Percentiles rank a stretch among this genome's conserved stretches.
phyloP scores from a whole-genome alignment of 2,329 filamentous ascomycete genomes.

The Mycocentrospora acerina region DNA sequence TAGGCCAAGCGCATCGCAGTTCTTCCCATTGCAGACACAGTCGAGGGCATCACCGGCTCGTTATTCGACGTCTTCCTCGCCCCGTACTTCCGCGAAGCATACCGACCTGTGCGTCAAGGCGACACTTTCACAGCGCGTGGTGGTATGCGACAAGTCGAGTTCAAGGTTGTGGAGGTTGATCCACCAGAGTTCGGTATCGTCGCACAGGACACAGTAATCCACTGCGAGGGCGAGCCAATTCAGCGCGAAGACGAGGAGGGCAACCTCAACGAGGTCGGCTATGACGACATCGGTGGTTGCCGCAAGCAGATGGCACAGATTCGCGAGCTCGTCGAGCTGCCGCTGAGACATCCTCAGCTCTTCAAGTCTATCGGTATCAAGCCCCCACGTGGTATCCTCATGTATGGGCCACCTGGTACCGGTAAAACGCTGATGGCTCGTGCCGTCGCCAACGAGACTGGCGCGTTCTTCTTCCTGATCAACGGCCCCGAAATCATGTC shows the following conservation, averaged over 20 bases:
- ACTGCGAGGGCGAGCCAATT: slow-evolving; percentile 96
- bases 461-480: slow-evolving; percentile 99
- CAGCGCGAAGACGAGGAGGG: slow-evolving; percentile 99
- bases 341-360: slow-evolving; percentile 92
- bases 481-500: slow-evolving; percentile 99
- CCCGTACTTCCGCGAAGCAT: slow-evolving; percentile 98
- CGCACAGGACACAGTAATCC: slow-evolving; percentile 96
- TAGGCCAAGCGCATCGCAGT: slow-evolving; percentile 99
- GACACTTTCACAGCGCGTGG: slow-evolving; percentile 96
- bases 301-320: slow-evolving; percentile 99
- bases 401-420: slow-evolving; percentile 92
- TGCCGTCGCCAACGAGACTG: slow-evolving; percentile 97
- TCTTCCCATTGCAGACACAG: slow-evolving; percentile 94
- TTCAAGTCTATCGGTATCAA: slow-evolving; percentile 99
- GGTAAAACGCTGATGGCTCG: slow-evolving; percentile 99
- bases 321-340: slow-evolving; percentile 95
- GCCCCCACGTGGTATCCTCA: slow-evolving; percentile 94
- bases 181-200: slow-evolving; percentile 98
- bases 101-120: slow-evolving; percentile 94
- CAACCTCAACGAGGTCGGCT: slow-evolving; percentile 98
- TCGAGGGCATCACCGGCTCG: slow-evolving; percentile 95
- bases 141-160: slow-evolving; percentile 98
- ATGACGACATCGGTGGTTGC: slow-evolving; percentile 99
- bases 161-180: slow-evolving; percentile 99
- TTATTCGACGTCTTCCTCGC: slow-evolving; percentile 99